Evolutionary conservation across 164 flowering plant genomes (phyloP).

Genomic region (Stephania cephalantha): DNA sequence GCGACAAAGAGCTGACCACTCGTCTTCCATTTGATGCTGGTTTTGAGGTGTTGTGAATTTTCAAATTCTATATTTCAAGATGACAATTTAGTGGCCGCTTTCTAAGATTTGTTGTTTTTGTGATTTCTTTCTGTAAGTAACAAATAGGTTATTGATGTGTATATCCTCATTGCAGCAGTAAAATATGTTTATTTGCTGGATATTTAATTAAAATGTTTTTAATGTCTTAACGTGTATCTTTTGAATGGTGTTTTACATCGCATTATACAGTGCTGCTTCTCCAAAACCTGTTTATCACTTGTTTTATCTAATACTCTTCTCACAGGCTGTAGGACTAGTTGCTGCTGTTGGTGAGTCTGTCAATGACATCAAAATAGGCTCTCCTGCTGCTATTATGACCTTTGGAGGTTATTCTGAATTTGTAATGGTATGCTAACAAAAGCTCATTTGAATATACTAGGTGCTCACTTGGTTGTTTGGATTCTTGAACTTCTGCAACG

Average conservation of each 20-base stretch:
- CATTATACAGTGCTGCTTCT: neutral
- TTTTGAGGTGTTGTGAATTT: conserved; percentile 62
- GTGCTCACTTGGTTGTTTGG: neutral
- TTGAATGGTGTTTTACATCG: neutral
- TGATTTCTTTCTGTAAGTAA: neutral
- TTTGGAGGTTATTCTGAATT: conserved; percentile 92
- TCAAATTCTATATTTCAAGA: neutral
- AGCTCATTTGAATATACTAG: conserved; percentile 3
- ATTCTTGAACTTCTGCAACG: neutral
- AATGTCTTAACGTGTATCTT: neutral
- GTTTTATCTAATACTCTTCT: neutral
- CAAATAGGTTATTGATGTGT: neutral
- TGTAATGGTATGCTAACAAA: conserved; percentile 36
- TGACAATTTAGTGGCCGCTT: neutral
- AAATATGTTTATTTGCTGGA: neutral
- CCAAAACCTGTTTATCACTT: neutral
- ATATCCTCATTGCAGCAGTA: neutral
- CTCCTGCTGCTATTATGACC: conserved; percentile 86
- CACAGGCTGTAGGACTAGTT: conserved; percentile 90
- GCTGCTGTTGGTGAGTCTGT: conserved; percentile 88
- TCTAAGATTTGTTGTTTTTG: neutral
- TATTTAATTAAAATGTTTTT: neutral
- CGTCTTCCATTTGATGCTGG: conserved; percentile 97
- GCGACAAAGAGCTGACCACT: conserved; percentile 30
- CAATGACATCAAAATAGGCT: conserved; percentile 56